A percentile compares a stretch with the other conserved stretches of the same genome.
Conservation (phyloP, 1,139 yeast species). For the Lodderomyces margitis region DNA sequence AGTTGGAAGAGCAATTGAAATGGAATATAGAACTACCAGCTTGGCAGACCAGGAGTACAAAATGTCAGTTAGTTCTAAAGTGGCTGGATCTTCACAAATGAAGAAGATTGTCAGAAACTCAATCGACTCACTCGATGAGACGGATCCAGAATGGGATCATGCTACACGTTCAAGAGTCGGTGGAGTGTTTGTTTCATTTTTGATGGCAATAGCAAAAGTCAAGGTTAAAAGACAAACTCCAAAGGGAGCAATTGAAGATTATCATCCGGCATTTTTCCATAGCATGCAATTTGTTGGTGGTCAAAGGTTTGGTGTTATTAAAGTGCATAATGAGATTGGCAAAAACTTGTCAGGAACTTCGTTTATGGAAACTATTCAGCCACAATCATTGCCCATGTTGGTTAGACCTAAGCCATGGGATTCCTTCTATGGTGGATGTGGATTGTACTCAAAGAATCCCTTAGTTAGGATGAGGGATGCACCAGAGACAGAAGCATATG, state of each 20-base stretch:
- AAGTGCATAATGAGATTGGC: slow-evolving; percentile 68
- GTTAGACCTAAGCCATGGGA: slow-evolving; percentile 89
- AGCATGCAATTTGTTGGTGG: slow-evolving; percentile 81
- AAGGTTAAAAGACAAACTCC: slow-evolving; percentile 68
- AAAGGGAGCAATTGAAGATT: slow-evolving; percentile 47
- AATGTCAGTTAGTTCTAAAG: slow-evolving; percentile 29
- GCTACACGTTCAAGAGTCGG: slow-evolving; percentile 78
- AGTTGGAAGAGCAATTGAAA: slow-evolving; percentile 82
- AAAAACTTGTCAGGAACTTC: slow-evolving; percentile 67
- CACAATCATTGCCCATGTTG: slow-evolving; percentile 92
- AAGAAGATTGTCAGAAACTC: slow-evolving; percentile 19
- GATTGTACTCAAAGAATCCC: slow-evolving; percentile 58
- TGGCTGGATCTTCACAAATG: slow-evolving; percentile 32
- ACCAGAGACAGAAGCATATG: slow-evolving; percentile 86
- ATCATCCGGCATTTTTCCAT: slow-evolving; percentile 90
- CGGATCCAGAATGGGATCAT: slow-evolving; percentile 40
- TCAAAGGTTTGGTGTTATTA: slow-evolving; percentile 76
- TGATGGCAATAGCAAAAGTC: slow-evolving; percentile 81
- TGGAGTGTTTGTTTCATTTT: slow-evolving; percentile 68
- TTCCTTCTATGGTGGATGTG: slow-evolving; percentile 80
- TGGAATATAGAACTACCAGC: slow-evolving; percentile 73
- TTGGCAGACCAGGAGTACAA: slow-evolving; percentile 58
- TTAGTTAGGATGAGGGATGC: slow-evolving; percentile 80
- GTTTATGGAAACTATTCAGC: slow-evolving; percentile 68
- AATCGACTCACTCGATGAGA: slow-evolving; percentile 14